Evolutionary conservation across 345 rosid species (phyloP).

Genomic region (Xanthoceras sorbifolium): DNA sequence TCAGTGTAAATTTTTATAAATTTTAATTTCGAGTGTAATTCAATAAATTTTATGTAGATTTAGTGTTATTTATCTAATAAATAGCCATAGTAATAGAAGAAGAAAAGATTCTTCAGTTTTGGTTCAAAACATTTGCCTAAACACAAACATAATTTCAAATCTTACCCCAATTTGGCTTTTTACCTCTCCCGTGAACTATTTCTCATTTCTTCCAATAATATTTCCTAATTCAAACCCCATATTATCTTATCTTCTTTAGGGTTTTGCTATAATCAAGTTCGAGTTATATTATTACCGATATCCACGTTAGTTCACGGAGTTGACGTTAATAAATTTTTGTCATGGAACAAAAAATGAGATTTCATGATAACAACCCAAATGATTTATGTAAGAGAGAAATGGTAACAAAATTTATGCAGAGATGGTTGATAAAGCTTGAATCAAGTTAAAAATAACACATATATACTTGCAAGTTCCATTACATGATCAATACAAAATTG

Average conservation of each 20-base stretch:
- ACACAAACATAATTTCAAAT: neutral
- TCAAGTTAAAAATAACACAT: neutral
- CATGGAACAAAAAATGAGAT: neutral
- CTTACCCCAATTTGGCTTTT: conserved; percentile 12
- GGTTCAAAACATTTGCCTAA: conserved; percentile 1
- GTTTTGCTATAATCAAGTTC: no score
- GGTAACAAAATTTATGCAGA: neutral
- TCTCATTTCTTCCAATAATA: conserved; percentile 10
- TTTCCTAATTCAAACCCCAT: neutral
- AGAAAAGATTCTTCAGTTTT: neutral
- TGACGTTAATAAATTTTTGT: no score
- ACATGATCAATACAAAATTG: conserved; percentile 49
- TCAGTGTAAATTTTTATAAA: no score
- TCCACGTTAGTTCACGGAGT: no score
- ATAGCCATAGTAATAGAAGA: neutral
- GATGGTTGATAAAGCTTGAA: neutral
- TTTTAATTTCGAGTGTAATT: no score
- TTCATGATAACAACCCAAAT: neutral
- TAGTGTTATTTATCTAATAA: no score
- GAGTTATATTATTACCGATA: no score
- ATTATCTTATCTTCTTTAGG: no score
- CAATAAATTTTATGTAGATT: no score
- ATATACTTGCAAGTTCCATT: conserved; percentile 39
- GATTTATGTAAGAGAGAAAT: neutral
- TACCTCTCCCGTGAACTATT: neutral